phyloP scores from a whole-genome alignment of 2,329 filamentous ascomycete species.

The Hypomyces rosellus region DNA sequence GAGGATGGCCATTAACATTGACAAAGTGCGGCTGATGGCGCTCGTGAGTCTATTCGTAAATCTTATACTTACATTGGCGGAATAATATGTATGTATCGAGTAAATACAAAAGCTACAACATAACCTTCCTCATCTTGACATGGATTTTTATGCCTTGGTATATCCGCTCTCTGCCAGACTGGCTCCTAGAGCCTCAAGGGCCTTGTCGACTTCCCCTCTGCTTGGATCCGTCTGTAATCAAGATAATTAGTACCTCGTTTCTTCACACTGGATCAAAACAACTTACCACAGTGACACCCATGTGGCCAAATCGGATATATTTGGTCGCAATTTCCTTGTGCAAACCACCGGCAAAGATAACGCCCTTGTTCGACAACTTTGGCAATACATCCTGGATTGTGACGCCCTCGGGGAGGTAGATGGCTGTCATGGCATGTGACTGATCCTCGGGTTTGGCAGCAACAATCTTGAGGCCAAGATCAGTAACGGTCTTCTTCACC shows the following conservation, averaged over 20 bases:
- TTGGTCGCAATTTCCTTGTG: conserved; percentile 92
- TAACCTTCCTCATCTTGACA: too few relatives aligned
- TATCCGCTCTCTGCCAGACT: conserved; percentile 69
- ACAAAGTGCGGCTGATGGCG: too few relatives aligned
- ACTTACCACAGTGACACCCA: conserved; percentile 84
- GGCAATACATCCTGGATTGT: conserved; percentile 78
- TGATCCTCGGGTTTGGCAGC: conserved; percentile 82
- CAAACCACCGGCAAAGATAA: conserved; percentile 90
- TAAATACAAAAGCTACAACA: too few relatives aligned
- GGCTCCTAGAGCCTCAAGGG: conserved; percentile 69
- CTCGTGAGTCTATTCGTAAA: too few relatives aligned
- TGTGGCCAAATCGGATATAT: conserved; percentile 95
- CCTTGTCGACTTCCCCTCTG: conserved; percentile 76
- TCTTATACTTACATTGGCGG: too few relatives aligned
- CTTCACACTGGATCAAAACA: background rate
- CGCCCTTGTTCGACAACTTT: conserved; percentile 75
- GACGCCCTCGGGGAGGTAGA: conserved; percentile 83
- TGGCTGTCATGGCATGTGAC: conserved; percentile 96
- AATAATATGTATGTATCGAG: too few relatives aligned
- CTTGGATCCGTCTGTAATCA: conserved; percentile 59
- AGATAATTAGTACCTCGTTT: background rate
- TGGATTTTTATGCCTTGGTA: conserved; percentile 31
- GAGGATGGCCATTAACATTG: too few relatives aligned
- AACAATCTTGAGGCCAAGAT: conserved; percentile 81
- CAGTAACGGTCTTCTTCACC: conserved; percentile 76